A percentile compares a stretch with the other conserved stretches of the same genome.
phyloP scores from a whole-genome alignment of 176 grass and related monocot genomes.

The Aegilops longissima region DNA sequence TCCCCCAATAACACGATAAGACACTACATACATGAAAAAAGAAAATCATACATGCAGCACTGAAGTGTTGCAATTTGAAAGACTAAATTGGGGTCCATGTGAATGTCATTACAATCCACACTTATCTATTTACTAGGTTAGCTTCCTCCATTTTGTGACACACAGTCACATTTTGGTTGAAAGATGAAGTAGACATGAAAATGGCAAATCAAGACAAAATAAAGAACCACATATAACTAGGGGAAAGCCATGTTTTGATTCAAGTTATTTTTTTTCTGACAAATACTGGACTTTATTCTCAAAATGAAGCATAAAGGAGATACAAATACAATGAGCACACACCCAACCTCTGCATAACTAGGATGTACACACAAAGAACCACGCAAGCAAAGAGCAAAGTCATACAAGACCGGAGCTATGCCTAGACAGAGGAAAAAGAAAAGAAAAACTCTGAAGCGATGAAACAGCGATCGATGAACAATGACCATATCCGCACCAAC shows the following conservation, averaged over 20 bases:
- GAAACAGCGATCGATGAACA: too few relatives aligned
- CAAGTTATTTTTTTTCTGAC: not conserved
- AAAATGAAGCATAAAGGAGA: too few relatives aligned
- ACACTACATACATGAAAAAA: not conserved
- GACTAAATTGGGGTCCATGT: not conserved
- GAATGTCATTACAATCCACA: conserved; percentile 6
- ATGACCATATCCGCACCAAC: too few relatives aligned
- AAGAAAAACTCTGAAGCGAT: too few relatives aligned
- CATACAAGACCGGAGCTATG: too few relatives aligned
- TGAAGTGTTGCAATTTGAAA: conserved; percentile 1
- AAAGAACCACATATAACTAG: not conserved
- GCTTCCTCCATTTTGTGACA: not conserved
- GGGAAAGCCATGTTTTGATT: not conserved
- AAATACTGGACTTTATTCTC: too few relatives aligned
- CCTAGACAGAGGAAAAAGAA: too few relatives aligned
- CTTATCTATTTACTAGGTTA: not conserved
- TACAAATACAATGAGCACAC: too few relatives aligned
- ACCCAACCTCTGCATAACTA: too few relatives aligned
- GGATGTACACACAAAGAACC: too few relatives aligned
- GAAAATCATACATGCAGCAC: not conserved
- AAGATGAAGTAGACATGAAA: conserved; percentile 10
- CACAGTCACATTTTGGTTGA: not conserved
- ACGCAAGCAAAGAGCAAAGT: too few relatives aligned
- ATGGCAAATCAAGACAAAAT: not conserved
- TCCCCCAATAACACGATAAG: not conserved